Percentiles rank a stretch among this genome's conserved stretches.
These are phyloP conservation scores for Ramalina intermedia DNA, from an alignment of 495 filamentous ascomycete species.

Conservation along the genomic window DNA sequence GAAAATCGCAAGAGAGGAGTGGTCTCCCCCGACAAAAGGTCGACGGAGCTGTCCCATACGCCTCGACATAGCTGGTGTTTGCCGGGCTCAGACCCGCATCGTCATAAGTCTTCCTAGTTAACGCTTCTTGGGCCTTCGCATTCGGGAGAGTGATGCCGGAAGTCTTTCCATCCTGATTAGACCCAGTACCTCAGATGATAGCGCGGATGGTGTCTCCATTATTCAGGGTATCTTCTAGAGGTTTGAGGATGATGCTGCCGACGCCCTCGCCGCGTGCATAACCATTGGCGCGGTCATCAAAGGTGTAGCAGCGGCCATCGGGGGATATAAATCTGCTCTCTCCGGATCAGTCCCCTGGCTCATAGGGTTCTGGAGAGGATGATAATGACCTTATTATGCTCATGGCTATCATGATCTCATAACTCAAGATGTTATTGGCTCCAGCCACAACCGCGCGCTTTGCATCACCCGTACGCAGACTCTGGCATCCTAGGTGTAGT, in stretches of 20 bases:
- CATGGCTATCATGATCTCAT: constrained; percentile 2
- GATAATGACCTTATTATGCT: constrained; percentile 1
- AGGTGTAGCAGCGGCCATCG: constrained; percentile 34
- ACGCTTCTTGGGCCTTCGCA: not conserved
- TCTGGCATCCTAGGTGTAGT: constrained; percentile 35
- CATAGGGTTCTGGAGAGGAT: constrained; percentile 6
- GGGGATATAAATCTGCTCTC: constrained; percentile 19
- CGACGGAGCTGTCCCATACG: not conserved
- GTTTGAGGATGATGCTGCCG: constrained; percentile 28
- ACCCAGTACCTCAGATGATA: constrained; percentile 15
- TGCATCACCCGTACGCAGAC: constrained; percentile 29
- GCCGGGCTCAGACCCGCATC: constrained; percentile 2
- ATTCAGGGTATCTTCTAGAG: constrained; percentile 21
- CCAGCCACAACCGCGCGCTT: constrained; percentile 27
- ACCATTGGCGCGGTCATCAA: constrained; percentile 24
- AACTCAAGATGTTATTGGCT: constrained; percentile 23
- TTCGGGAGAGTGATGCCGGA: constrained; percentile 10
- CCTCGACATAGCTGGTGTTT: constrained; percentile 15
- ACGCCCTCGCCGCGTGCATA: constrained; percentile 32
- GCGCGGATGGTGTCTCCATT: constrained; percentile 35
- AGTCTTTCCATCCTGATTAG: constrained; percentile 21
- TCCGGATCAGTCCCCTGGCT: constrained; percentile 20
- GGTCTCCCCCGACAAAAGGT: no score
- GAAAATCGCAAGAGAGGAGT: no score
- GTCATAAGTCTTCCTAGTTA: constrained; percentile 16